Conservation (phyloP, 352 stramenopile genomes). For the Phytophthora idaei region DNA sequence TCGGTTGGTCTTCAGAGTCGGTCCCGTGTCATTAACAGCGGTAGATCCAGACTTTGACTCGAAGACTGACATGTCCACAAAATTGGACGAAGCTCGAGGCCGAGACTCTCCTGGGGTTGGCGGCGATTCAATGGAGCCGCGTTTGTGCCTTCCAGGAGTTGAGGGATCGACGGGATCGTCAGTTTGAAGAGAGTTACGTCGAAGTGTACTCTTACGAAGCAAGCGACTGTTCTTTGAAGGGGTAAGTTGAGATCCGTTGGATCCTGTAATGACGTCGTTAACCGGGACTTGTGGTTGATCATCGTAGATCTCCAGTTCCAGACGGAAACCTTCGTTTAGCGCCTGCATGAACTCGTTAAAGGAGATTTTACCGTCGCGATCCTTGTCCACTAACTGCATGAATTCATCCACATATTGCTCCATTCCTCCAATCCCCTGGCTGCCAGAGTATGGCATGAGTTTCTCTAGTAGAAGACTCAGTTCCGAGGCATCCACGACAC, state of each 20-base stretch:
- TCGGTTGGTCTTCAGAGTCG: slow-evolving; percentile 12
- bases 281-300: slow-evolving; percentile 37
- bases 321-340: slow-evolving; percentile 67
- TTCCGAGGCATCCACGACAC: slow-evolving; percentile 64
- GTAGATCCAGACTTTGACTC: slow-evolving; percentile 23
- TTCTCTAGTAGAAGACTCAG: slow-evolving; percentile 67
- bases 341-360: slow-evolving; percentile 84
- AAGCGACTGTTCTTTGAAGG: slow-evolving; percentile 21
- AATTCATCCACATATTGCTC: slow-evolving; percentile 81
- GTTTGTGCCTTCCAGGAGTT: slow-evolving; percentile 17
- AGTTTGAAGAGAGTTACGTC: slow-evolving; percentile 19
- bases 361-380: slow-evolving; percentile 73
- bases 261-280: slow-evolving; percentile 13
- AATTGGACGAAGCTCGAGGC: slow-evolving; percentile 28
- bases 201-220: slow-evolving; percentile 22
- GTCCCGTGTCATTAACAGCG: slow-evolving; percentile 9
- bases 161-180: slow-evolving; percentile 19
- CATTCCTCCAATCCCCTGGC: slow-evolving; percentile 47
- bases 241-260: slow-evolving; percentile 14
- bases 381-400: slow-evolving; percentile 71
- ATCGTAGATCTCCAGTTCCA: slow-evolving; percentile 82
- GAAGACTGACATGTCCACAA: slow-evolving; percentile 37
- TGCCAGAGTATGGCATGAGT: slow-evolving; percentile 59
- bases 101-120: slow-evolving; percentile 11
- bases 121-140: slow-evolving; percentile 15